Evolutionary conservation across 83 land plant genomes (phyloP).

Genomic region (Picea engelmannii): DNA sequence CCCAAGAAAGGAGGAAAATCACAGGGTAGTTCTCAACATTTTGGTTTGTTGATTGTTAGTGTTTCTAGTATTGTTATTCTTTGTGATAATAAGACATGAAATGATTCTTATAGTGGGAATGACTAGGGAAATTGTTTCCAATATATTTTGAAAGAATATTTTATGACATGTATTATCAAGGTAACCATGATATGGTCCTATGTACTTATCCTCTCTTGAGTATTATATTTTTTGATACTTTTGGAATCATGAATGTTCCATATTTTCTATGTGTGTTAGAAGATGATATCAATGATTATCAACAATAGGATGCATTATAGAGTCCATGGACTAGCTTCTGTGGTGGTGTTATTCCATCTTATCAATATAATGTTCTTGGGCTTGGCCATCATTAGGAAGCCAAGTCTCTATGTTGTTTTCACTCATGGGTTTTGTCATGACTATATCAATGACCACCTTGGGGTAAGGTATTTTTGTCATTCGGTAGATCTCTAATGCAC

Average conservation of each 20-base stretch:
- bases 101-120: background rate
- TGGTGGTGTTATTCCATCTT: conserved; percentile 18
- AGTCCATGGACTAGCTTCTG: too few species aligned
- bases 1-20: conserved; percentile 6
- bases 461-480: too few species aligned
- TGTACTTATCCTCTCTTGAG: conserved; percentile 50
- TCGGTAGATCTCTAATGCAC: too few species aligned
- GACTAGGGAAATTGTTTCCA: background rate
- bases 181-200: background rate
- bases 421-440: too few species aligned
- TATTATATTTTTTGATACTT: conserved; percentile 31
- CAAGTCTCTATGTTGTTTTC: too few species aligned
- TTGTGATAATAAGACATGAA: conserved; percentile 10
- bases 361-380: conserved; percentile 29
- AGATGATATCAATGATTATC: conserved; percentile 42
- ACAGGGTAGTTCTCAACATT: conserved; percentile 16
- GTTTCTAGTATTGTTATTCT: conserved; percentile 26
- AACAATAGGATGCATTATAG: too few species aligned
- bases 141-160: conserved; percentile 5
- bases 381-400: background rate
- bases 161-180: background rate
- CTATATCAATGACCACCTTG: too few species aligned
- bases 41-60: conserved; percentile 32
- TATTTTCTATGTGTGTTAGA: conserved; percentile 45
- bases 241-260: conserved; percentile 27